Base-by-base conservation (phyloP, 1,284 basidiomycete species). In the Peniophora sp. region DNA sequence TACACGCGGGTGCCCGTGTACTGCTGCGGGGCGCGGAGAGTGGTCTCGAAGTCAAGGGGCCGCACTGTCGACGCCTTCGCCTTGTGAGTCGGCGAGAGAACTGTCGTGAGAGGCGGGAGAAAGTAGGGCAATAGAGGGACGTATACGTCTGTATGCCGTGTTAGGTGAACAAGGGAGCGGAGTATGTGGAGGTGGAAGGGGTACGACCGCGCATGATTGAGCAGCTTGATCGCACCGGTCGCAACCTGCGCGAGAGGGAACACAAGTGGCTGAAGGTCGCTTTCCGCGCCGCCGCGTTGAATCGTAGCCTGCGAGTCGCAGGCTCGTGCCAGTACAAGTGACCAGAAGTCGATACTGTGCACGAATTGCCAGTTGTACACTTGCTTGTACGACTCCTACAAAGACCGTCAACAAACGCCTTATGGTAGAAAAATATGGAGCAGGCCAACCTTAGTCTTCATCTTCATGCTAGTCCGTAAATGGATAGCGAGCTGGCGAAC, bases 351-450 rank as follows among this genome's bases (percentile, higher is more conserved):
- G 58, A 99, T 74, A 55, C 86, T 92, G 65, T 98, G 96, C 5
- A 90, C 87, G 60, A 89, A 99, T 67, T 98, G 96, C 97, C 97
- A 99, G 69, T 98, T 99, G 71, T 97, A 96, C 20, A 97, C 93
- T 58, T 89, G 85, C 65, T 86, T 87, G 71, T 89, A 94, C 3
- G 89, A 84, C 59, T 95, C 92, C 83, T 92, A 64, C 45, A 60
- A 12, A 52, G 38, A 51, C n/a, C 22, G 3, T 24, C 14, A 52
- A 41, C 20, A 52, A 50, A 10, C 23, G 23, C 57, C 5, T 6
- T 36, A 23, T 36, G 49, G n/a, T 17, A 41, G 44, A 12, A 17
- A 62, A 8, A 60, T 52, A 48, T 60, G 53, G 45, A 25, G 45
- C 17, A 12, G 8, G 49, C 70, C 14, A 49, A 85, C 89, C 75